These are phyloP conservation scores for Apiotrichum gamsii DNA, from an alignment of 1,284 basidiomycete species.

Conservation along the genomic window DNA sequence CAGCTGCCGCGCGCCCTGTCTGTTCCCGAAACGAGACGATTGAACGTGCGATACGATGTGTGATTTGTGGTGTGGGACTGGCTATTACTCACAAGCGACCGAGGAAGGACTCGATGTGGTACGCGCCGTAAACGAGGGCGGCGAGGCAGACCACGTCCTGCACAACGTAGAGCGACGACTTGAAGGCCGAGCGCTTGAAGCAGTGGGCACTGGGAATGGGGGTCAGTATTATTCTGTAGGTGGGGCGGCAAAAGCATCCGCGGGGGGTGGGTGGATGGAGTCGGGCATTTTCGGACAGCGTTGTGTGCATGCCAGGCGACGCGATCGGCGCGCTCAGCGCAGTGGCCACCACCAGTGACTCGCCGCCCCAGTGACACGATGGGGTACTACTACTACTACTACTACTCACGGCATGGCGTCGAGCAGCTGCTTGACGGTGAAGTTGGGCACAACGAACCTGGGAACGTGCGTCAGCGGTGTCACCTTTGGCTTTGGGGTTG, in stretches of 20 bases:
- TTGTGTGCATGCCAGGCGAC: too few species aligned
- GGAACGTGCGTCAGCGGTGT: background rate
- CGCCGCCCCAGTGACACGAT: too few species aligned
- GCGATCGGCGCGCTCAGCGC: too few species aligned
- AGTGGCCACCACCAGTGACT: too few species aligned
- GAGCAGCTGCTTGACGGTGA: slow-evolving; percentile 55
- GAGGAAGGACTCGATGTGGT: slow-evolving; percentile 58
- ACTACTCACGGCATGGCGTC: slow-evolving; percentile 70
- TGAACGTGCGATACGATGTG: slow-evolving; percentile 49
- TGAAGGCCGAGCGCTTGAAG: slow-evolving; percentile 81
- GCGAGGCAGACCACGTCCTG: slow-evolving; percentile 71
- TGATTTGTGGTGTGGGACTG: slow-evolving; percentile 52
- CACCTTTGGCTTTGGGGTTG: background rate
- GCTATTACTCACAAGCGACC: slow-evolving; percentile 34
- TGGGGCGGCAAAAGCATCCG: background rate
- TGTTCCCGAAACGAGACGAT: too few species aligned
- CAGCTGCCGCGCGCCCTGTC: too few species aligned
- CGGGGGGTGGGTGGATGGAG: background rate
- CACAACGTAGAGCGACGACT: slow-evolving; percentile 73
- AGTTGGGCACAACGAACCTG: slow-evolving; percentile 47
- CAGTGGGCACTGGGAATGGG: slow-evolving; percentile 65
- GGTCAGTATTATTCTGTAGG: too few species aligned
- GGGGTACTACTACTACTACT: too few species aligned
- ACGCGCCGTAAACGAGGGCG: slow-evolving; percentile 63
- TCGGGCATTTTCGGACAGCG: background rate